These are phyloP conservation scores for Brassica cretica DNA, from an alignment of 345 rosid genomes.

Conservation along the genomic window DNA sequence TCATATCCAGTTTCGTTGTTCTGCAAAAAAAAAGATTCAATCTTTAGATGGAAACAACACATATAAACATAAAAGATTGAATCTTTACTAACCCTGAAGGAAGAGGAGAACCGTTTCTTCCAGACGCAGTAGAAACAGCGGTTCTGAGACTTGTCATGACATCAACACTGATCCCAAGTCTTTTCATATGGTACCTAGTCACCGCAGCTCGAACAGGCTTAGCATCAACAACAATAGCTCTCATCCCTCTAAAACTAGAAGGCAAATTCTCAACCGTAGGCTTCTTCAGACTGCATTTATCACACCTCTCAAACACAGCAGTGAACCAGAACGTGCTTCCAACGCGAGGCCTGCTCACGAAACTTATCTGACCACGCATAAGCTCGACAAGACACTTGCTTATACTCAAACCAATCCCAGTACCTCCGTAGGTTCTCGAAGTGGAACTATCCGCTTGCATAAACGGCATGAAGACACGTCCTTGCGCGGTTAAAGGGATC, in stretches of 20 bases:
- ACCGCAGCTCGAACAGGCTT: slow-evolving; percentile 93
- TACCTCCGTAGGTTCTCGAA: slow-evolving; percentile 88
- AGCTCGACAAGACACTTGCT: slow-evolving; percentile 91
- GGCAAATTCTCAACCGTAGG: slow-evolving; percentile 69
- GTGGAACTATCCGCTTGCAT: slow-evolving; percentile 99
- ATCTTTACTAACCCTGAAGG: not conserved
- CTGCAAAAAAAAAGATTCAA: slow-evolving; percentile 2
- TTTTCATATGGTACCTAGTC: slow-evolving; percentile 80
- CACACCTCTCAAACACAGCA: slow-evolving; percentile 60
- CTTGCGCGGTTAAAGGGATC: slow-evolving; percentile 81
- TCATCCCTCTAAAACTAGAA: slow-evolving; percentile 67
- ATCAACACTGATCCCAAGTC: slow-evolving; percentile 82
- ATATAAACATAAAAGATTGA: not conserved
- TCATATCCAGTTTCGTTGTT: slow-evolving; percentile 59
- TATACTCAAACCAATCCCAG: slow-evolving; percentile 97
- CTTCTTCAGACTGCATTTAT: slow-evolving; percentile 46
- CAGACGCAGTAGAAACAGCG: slow-evolving; percentile 22
- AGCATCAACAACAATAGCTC: slow-evolving; percentile 78
- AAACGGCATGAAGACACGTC: slow-evolving; percentile 89
- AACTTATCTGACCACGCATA: slow-evolving; percentile 88
- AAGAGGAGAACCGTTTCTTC: not conserved
- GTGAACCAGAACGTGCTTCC: slow-evolving; percentile 93
- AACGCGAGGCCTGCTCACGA: slow-evolving; percentile 70
- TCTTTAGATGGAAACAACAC: not conserved
- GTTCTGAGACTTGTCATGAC: slow-evolving; percentile 53